Base-by-base conservation (phyloP, 192 early-diverging fungal species). In the Umbelopsis vinacea region DNA sequence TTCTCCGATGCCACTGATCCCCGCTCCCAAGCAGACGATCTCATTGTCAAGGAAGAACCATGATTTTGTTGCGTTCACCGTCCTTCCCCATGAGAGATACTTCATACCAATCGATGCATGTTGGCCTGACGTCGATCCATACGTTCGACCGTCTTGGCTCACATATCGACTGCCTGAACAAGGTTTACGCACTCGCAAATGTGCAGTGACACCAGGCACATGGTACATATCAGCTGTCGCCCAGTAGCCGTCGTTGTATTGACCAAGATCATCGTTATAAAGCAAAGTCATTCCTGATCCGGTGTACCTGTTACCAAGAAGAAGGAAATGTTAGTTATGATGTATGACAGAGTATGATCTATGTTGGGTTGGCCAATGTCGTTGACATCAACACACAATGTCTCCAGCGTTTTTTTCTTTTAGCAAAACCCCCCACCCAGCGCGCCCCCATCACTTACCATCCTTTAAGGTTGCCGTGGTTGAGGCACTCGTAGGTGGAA, bases 221-320 rank as follows among this genome's bases (percentile, higher is more conserved):
- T 63, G 57, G 29, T 63, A 63, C 57, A 63, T 63, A 26, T 63
- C 57, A 3, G 57, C 57, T 14, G 57, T 63, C 23, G 57, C 57
- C 57, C 57, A 63, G 33, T 63, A 63, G 33, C 57, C 57, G 57
- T 63, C 57, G 29, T 29, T 37, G 35, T 63, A 63, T 8, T 63
- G 57, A 6, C 57, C 57, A 9, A 63, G 17, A n/a, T 63, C 57
- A 37, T 29, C 33, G n/a, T 63, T 63, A 35, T 63, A 63, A 8
- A 63, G 19, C 33, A 63, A 26, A 6, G 57, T 63, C 57, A 63
- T 63, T 6, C 57, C 57, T 6, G 57, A 9, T 8, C 57, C 57
- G 2, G 57, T 63, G 33, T 63, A 63, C 57, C 40, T 43, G 40
- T 7, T 43, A 0, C 3, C 40, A 43, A 43, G n/a, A n/a, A n/a